Base-by-base conservation (phyloP, 2,329 filamentous ascomycete genomes). In the Fonsecaea multimorphosa region DNA sequence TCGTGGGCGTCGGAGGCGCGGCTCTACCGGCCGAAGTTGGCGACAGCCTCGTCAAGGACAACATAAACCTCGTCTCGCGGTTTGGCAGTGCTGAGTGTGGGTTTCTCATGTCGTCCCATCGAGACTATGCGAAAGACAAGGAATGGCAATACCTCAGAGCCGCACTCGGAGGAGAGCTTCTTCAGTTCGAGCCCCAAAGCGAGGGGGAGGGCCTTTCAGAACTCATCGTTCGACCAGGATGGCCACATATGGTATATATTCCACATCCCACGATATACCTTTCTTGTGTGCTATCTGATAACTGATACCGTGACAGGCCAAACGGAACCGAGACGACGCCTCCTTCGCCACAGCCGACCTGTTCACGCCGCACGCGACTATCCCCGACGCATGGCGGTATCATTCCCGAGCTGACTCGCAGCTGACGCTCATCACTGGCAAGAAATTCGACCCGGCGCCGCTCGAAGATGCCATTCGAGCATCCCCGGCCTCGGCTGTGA, bases 1-100 rank as follows among this genome's bases (percentile, higher is more conserved):
- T 89, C 14, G 86, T 90, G 0, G 87, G 87, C 6, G 85, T 89
- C 0, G 87, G 87, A 1, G 88, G 87, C 5, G 87, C 87, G 11
- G 84, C 87, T 3, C 73, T 90, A 1, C 82, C 85, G 1, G 67
- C 74, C 2, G 63, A 81, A 8, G 75, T 87, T 1, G 88, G 88
- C 0, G 78, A 89, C 63, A 73, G 73, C 2, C 78, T 90, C 1
- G 83, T 88, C 0, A 60, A 74, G 0, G 72, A 77, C 5, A 81
- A 79, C 0, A 81, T 90, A 1, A 85, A 84, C 8, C 80, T 90
- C 3, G 77, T 89, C 1, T 89, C 86, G 0, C 79, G 88, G 46
- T 88, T 87, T 73, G 87, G 88, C 1, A 89, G 86, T 70, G 85
- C 86, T 8, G 87, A 90, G 72, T 89, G 87, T 63, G 87, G 87